Conservation (phyloP, 2,329 filamentous ascomycete genomes). For the Sporothrix phasma region DNA sequence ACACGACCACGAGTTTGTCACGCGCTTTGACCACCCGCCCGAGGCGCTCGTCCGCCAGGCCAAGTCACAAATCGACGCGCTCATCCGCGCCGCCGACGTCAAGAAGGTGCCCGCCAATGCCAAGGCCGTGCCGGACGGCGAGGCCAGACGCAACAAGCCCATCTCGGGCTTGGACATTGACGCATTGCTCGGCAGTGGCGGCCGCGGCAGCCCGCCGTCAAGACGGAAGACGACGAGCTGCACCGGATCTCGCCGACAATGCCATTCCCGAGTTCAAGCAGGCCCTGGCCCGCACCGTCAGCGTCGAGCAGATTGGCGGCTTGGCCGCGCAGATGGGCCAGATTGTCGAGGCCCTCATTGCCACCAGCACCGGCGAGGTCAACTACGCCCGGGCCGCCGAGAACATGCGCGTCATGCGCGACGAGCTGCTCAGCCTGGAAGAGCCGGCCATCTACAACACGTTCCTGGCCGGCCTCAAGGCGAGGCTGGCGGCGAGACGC, state of each 20-base stretch:
- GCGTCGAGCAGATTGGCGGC: conserved; percentile 52
- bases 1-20: conserved; percentile 51
- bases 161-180: conserved; percentile 85
- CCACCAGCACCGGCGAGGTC: conserved; percentile 62
- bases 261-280: conserved; percentile 88
- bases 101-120: conserved; percentile 81
- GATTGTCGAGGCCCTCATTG: conserved; percentile 61
- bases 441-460: conserved; percentile 67
- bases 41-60: conserved; percentile 52
- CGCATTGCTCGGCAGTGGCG: conserved; percentile 43
- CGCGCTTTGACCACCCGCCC: conserved; percentile 62
- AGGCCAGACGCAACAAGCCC: conserved; percentile 56
- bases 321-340: conserved; percentile 64
- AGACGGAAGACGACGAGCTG: conserved; percentile 23
- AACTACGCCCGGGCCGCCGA: conserved; percentile 69
- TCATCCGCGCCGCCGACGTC: conserved; percentile 63
- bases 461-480: conserved; percentile 62
- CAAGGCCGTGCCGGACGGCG: conserved; percentile 61
- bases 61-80: conserved; percentile 45
- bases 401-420: conserved; percentile 65
- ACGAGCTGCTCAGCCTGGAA: conserved; percentile 66
- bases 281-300: conserved; percentile 51
- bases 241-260: conserved; percentile 50
- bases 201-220: conserved; percentile 20
- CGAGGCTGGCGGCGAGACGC: conserved; percentile 56